Evolutionary conservation across 805 yeast genomes (phyloP), one percentile per base, ranked within the genome.

Genomic region (Kodamaea lidongshanica): DNA sequence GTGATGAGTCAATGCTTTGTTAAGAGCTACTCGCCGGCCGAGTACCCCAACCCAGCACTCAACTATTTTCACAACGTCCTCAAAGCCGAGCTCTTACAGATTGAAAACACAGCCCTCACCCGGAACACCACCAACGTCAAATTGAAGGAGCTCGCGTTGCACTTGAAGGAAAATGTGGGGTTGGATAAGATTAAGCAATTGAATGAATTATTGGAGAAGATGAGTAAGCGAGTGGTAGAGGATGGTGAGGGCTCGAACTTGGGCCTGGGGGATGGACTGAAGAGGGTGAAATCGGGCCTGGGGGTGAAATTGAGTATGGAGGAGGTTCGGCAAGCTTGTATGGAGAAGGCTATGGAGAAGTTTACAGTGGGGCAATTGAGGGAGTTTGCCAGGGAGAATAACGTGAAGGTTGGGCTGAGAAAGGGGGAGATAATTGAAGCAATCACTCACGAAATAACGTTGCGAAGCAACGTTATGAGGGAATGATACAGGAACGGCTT

Each of bases 21-120:
- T 45, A 56, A 56, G 7, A 49, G 72, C 0, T 84, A 76, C 44
- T 52, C 57, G 7, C 87, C 92, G 0, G 46, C 52, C 5, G 69
- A 74, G 7, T 78, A 62, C 42, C 65, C 67, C 13, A 83, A 82
- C 45, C 94, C 94, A 0, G 58, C 70, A 3, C 51, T 86, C 22
- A 76, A 76, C 38, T 79, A 78, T 64, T 82, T 78, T 45, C 77
- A 74, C 52, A 70, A 72, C 34, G 56, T 77, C 0, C 51, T 86
- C 12, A 78, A 79, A 43, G 79, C 80, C 30, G 71, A 73, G 34
- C 64, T 83, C 11, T 55, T 86, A 28, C 88, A 82, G 42, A 50
- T 47, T 6, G 53, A 43, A 21, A 49, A 51, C 12, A 39, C 30
- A 16, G 30, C 24, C n/a, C 23, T 44, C 12, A 25, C 23, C 15